Evolutionary conservation across 352 stramenopile species (phyloP), one percentile per base, ranked within the genome.

Genomic region (Pythium biforme): DNA sequence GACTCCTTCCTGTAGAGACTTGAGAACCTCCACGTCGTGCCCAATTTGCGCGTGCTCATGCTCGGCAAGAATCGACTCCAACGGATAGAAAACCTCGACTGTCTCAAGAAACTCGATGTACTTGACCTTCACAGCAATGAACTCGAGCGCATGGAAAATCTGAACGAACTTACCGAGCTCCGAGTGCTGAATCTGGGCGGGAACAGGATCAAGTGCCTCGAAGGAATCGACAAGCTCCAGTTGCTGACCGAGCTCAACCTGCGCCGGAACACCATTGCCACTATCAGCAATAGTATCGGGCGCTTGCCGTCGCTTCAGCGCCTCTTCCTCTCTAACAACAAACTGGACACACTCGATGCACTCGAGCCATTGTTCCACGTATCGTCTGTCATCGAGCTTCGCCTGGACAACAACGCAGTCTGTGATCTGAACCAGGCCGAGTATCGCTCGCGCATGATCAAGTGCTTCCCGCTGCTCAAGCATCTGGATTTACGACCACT

Each of bases 121-220:
- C 73, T 98, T 8, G 92, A 97, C 58, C 66, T 98, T 22, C 92
- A 98, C 72, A 95, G 86, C 61, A 98, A 98, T 59, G 81, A 93
- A 22, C 96, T 98, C 33, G 73, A 89, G 31, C 60, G 77, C 39
- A 93, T 98, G 63, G 75, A 96, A 64, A 90, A 90, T 26, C 60
- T 98, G 46, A 88, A 96, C 37, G 76, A 89, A 20, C 74, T 98
- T 0, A 75, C 70, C 10, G 86, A 97, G 45, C 49, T 98, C 26
- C 83, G 92, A 8, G 90, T 98, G 20, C 75, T 98, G n/a, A 98
- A 98, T 56, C 70, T 98, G 19, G 89, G 89, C 15, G 86, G 89
- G 7, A 97, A 97, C 58, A 59, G 72, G 29, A 90, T 97, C 65
- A 70, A 60, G 5, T 66, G 56, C n/a, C 70, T 97, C 1, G 77